phyloP scores from a whole-genome alignment of 441 rosid species.

The Adansonia rubrostipa region DNA sequence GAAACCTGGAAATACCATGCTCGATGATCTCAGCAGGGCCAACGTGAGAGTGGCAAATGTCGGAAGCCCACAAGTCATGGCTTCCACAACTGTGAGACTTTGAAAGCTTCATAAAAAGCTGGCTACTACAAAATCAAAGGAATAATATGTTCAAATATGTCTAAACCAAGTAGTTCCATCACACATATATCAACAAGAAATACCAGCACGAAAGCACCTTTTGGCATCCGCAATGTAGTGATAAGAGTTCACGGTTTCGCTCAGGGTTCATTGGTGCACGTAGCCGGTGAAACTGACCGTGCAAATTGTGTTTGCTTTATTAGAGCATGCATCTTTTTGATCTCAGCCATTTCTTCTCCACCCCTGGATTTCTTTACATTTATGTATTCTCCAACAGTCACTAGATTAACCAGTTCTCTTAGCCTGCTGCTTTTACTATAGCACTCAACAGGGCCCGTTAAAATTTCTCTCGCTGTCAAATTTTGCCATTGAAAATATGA shows the following conservation, averaged over 20 bases:
- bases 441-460: constrained; percentile 69
- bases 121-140: constrained; percentile 42
- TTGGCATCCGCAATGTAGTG: constrained; percentile 65
- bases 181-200: neutral
- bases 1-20: constrained; percentile 68
- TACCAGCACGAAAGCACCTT: constrained; percentile 69
- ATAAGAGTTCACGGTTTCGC: constrained; percentile 62
- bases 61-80: constrained; percentile 78
- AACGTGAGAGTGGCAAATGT: constrained; percentile 80
- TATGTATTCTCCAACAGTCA: constrained; percentile 64
- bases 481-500: constrained; percentile 78
- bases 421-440: constrained; percentile 54
- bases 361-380: constrained; percentile 60
- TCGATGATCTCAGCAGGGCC: constrained; percentile 76
- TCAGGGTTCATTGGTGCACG: constrained; percentile 37
- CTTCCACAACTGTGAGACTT: constrained; percentile 70
- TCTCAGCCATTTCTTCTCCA: constrained; percentile 68
- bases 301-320: too few relatives aligned
- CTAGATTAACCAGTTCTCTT: constrained; percentile 64
- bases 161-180: constrained; percentile 12
- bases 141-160: neutral
- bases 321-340: constrained; percentile 25
- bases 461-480: constrained; percentile 63
- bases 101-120: constrained; percentile 78
- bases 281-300: constrained; percentile 68